Evolutionary conservation across 331 rosid genomes (phyloP).

Genomic region (Pyrus hybrid): DNA sequence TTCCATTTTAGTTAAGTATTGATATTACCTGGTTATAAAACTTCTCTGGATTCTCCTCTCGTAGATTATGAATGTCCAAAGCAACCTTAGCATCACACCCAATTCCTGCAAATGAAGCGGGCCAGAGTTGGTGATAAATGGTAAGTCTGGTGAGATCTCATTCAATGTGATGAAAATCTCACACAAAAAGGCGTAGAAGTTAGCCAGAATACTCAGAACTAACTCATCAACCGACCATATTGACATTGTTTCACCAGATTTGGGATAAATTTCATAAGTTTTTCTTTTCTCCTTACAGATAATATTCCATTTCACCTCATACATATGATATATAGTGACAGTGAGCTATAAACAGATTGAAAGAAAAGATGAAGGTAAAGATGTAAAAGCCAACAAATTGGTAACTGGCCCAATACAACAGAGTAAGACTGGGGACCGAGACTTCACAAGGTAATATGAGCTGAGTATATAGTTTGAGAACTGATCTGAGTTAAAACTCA

Average conservation of each 20-base stretch:
- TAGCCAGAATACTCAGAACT: background rate
- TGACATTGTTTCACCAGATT: background rate
- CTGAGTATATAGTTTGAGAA: background rate
- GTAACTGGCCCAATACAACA: background rate
- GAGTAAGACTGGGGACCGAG: background rate
- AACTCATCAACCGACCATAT: background rate
- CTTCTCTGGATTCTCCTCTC: constrained; percentile 99
- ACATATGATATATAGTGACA: background rate
- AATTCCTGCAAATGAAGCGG: constrained; percentile 52
- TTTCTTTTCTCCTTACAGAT: background rate
- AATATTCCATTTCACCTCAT: background rate
- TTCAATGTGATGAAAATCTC: background rate
- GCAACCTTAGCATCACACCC: constrained; percentile 99
- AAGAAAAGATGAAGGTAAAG: background rate
- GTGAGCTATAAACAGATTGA: background rate
- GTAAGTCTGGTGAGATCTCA: background rate
- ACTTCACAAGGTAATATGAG: background rate
- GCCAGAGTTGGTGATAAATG: constrained; percentile 12
- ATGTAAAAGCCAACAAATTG: background rate
- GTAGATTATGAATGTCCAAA: constrained; percentile 91
- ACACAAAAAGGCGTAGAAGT: background rate
- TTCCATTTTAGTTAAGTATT: background rate
- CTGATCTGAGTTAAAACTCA: background rate
- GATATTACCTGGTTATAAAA: constrained; percentile 89
- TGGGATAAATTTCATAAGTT: background rate